Base-by-base conservation (phyloP, 2,329 filamentous ascomycete genomes). In the Aspergillus ruber region DNA sequence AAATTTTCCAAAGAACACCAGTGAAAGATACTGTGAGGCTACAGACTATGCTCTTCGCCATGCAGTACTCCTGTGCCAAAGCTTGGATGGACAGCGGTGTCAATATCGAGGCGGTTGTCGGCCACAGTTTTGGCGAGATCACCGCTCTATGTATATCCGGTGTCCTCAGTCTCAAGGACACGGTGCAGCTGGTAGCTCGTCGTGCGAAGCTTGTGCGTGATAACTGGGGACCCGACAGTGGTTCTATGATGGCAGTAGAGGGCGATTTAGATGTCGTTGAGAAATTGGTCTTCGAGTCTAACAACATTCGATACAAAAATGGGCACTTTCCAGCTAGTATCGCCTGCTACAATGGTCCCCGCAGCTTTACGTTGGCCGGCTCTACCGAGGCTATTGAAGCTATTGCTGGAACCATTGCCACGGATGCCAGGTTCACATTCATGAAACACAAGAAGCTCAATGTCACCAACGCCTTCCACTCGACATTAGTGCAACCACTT, bases 391-490 rank as follows among this genome's bases (percentile, higher is more conserved):
- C 63, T 1, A 66, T 75, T 5, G 59, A 70, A n/a, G n/a, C n/a
- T n/a, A n/a, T n/a, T n/a, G n/a, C n/a, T n/a, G n/a, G n/a, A n/a
- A n/a, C n/a, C n/a, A n/a, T n/a, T n/a, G n/a, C n/a, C n/a, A n/a
- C n/a, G n/a, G n/a, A n/a, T n/a, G n/a, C n/a, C n/a, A n/a, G n/a
- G n/a, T n/a, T n/a, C n/a, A n/a, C n/a, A n/a, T n/a, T n/a, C n/a
- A 50, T 67, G 32, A 66, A 57, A 43, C 46, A 12, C 20, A 76
- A 74, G 56, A 55, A 52, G 3, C 66, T 79, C 0, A 63, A 70
- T 10, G 71, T 75, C 1, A 72, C 74, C 0, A 67, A 78, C 47
- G 74, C 71, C 0, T 78, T 76, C 53, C 76, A 78, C 52, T 77
- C 69, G 0, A 46, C 50, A 0, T 63, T 77, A 0, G 69, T 72